A percentile compares a stretch with the other conserved stretches of the same genome.
Evolutionary conservation across 441 rosid genomes (phyloP).

Genomic region (Adansonia rubrostipa): DNA sequence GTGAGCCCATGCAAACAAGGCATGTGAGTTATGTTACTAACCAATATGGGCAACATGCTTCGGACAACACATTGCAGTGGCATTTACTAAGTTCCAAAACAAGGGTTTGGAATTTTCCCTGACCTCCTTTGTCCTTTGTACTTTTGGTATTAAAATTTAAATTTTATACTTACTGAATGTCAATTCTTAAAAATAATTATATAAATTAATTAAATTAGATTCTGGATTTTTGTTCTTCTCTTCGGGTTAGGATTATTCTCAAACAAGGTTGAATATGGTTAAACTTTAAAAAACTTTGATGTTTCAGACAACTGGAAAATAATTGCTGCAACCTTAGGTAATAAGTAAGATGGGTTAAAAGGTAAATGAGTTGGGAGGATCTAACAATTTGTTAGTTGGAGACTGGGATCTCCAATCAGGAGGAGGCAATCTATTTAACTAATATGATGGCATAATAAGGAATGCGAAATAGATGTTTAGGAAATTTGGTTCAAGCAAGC

Average conservation of each 20-base stretch:
- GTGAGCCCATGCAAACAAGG: conserved; percentile 14
- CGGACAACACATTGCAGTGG: no score
- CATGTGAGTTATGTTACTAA: conserved; percentile 27
- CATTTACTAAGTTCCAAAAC: no score
- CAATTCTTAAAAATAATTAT: no score
- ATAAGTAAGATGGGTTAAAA: conserved; percentile 20
- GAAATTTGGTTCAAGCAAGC: neutral
- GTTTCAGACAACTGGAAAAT: neutral
- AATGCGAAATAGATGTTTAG: no score
- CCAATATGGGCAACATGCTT: no score
- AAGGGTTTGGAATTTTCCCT: no score
- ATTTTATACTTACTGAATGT: no score
- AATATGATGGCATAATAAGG: neutral
- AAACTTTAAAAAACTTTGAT: neutral
- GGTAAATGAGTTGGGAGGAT: conserved; percentile 20
- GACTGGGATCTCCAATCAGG: conserved; percentile 16
- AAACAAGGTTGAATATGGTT: neutral
- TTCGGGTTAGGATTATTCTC: neutral
- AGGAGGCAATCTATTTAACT: neutral
- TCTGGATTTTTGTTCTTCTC: no score
- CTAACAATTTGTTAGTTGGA: conserved; percentile 25
- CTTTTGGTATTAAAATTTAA: no score
- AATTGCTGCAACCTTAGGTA: conserved; percentile 25
- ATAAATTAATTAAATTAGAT: neutral
- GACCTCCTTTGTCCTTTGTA: no score